These are phyloP conservation scores for Penicillium arizonense DNA, from an alignment of 495 filamentous ascomycete species.

Conservation along the genomic window DNA sequence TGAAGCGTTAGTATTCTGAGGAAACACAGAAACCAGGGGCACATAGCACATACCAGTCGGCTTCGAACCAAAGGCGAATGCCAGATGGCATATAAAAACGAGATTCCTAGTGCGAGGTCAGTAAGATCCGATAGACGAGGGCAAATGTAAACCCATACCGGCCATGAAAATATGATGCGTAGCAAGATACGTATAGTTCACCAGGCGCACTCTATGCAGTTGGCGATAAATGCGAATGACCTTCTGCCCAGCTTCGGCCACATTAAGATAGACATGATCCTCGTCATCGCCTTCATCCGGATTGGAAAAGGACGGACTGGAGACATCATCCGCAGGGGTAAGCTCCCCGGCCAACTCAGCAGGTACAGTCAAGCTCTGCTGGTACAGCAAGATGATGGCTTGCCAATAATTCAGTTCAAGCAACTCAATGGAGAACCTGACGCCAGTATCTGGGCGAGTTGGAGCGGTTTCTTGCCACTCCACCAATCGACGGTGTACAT, in stretches of 20 bases:
- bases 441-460: constrained; percentile 72
- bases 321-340: constrained; percentile 64
- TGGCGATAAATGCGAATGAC: constrained; percentile 89
- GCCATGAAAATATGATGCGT: constrained; percentile 98
- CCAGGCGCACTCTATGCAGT: constrained; percentile 80
- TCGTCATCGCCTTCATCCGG: constrained; percentile 75
- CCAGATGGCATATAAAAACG: constrained; percentile 96
- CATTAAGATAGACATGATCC: constrained; percentile 86
- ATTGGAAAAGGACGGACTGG: constrained; percentile 55
- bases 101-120: constrained; percentile 60
- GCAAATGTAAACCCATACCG: constrained; percentile 43
- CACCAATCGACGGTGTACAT: constrained; percentile 78
- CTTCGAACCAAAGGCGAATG: constrained; percentile 86
- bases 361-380: constrained; percentile 87
- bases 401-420: constrained; percentile 97
- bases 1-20: background rate
- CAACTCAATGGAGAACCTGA: constrained; percentile 82
- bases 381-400: constrained; percentile 93
- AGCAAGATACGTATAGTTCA: constrained; percentile 96
- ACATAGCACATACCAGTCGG: constrained; percentile 61
- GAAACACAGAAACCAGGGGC: background rate
- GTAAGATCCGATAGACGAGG: constrained; percentile 1
- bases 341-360: constrained; percentile 77
- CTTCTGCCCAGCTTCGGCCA: constrained; percentile 91
- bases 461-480: constrained; percentile 88